Evolutionary conservation across 2,329 filamentous ascomycete genomes (phyloP).

Genomic region (Hypocrella siamensis): DNA sequence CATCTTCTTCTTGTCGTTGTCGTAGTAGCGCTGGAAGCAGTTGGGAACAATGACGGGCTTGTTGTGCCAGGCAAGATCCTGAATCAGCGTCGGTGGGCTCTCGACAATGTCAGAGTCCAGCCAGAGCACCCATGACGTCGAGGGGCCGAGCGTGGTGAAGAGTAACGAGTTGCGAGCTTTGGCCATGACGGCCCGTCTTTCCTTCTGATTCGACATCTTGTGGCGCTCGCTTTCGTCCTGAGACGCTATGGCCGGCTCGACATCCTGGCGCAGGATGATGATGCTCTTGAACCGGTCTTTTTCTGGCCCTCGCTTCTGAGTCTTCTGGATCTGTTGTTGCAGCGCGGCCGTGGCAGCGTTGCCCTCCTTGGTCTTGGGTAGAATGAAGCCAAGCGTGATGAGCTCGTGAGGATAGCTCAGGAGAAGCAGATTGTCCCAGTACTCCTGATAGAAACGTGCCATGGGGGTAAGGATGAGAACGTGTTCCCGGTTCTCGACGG

Average conservation of each 20-base stretch:
- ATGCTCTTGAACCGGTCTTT: constrained; percentile 80
- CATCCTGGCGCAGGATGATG: constrained; percentile 90
- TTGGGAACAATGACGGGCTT: constrained; percentile 90
- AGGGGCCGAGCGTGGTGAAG: constrained; percentile 84
- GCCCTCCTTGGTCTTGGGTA: constrained; percentile 84
- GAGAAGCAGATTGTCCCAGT: constrained; percentile 85
- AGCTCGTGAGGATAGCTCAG: constrained; percentile 85
- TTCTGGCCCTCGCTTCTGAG: constrained; percentile 61
- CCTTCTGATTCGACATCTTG: constrained; percentile 81
- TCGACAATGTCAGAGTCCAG: constrained; percentile 86
- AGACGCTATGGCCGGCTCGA: constrained; percentile 63
- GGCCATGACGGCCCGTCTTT: constrained; percentile 75
- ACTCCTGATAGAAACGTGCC: constrained; percentile 80
- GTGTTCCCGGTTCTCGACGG: constrained; percentile 65
- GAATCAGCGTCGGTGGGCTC: constrained; percentile 68
- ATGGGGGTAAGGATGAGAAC: constrained; percentile 87
- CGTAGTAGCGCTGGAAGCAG: constrained; percentile 77
- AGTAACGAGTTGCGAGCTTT: constrained; percentile 86
- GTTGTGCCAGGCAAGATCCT: constrained; percentile 78
- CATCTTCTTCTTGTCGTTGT: constrained; percentile 51
- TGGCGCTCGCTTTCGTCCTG: constrained; percentile 83
- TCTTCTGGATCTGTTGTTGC: constrained; percentile 72
- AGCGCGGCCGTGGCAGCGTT: constrained; percentile 72
- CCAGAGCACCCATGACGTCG: constrained; percentile 94
- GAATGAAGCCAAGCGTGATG: constrained; percentile 89